Evolutionary conservation across 345 rosid genomes (phyloP), one percentile per base, ranked within the genome.

Genomic region (Gossypium australe): DNA sequence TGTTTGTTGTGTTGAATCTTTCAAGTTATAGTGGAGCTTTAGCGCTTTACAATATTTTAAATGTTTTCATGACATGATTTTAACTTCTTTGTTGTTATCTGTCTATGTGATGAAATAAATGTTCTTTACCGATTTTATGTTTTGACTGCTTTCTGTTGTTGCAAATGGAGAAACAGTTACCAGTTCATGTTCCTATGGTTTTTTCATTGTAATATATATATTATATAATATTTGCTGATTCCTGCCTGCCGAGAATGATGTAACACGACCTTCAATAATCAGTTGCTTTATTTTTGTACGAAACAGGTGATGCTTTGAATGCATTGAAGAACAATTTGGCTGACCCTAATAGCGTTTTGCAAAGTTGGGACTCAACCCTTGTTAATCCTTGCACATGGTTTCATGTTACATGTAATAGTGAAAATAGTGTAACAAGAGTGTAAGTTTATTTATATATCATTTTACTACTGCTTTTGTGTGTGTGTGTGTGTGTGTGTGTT

Each of bases 311-410:
- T 74, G 98, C 97, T 51, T 77, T 94, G 81, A 89, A 84, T 84
- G 90, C 96, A 5, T 61, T 94, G 78, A 94, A 82, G 86, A 79
- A 75, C 65, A 88, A 80, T 77, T 80, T 94, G 71, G 75, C 75
- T 22, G 97, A 92, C 82, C 98, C 98, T 77, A 83, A 87, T 77
- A 88, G 80, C 65, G 87, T 88, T 74, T 83, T 93, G 61, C 88
- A 91, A 71, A 91, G 92, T 83, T 93, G 60, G 60, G 60, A 56
- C 20, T 11, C 60, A 56, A 56, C 60, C 60, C 60, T 56, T 56
- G 60, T 56, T 72, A 87, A 80, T 82, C 98, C 97, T 9, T 93
- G 97, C 83, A 89, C 94, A 24, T 91, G 98, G 98, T 89, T 87
- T 79, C 92, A 93, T 74, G 90, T 93, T 59, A 91, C 97, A 55